Evolutionary conservation across 805 yeast genomes (phyloP), one percentile per base, ranked within the genome.

Genomic region (Metschnikowia baotianmanensis): DNA sequence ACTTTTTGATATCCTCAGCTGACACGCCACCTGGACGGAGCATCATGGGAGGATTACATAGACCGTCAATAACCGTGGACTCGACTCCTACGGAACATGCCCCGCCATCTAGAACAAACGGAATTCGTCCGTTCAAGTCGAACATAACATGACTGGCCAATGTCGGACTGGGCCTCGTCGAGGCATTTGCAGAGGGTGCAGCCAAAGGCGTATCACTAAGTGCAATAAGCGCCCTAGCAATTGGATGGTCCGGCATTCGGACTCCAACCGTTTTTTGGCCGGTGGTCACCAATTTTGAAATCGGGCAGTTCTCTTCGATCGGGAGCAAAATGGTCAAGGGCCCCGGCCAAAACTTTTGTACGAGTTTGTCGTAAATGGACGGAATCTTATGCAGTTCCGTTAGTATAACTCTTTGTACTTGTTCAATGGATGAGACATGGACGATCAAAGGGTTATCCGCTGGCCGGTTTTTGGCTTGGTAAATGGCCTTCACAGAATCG

Each of bases 111-210:
- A 93, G 55, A 41, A 93, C 86, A 21, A 81, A 57, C 0, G 97
- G 96, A 11, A 93, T 87, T 46, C 74, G 78, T 0, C 89, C 91
- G 1, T 84, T 56, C 39, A 93, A 62, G 57, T 93, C 99, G 54
- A 80, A 78, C 50, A 65, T 77, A 0, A 93, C 99, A 59, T 93
- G 99, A 8, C 73, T 63, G 0, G 99, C 98, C 24, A 73, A 56
- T 0, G 99, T 93, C 1, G 98, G 96, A 15, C 96, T 85, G 1
- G 99, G 99, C 36, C 88, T 69, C 0, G 99, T 93, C 1, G 96
- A 88, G 1, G 96, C 91, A 62, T 93, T 93, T 2, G 99, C 99
- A 1, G 96, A 87, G 0, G 99, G 99, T 0, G 99, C 99, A 1
- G 99, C 99, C 26, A 93, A 63, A 1, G 99, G 98, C 2, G 85